These are phyloP conservation scores for Prunus mira DNA, from an alignment of 306 rosid species.

Conservation along the genomic window DNA sequence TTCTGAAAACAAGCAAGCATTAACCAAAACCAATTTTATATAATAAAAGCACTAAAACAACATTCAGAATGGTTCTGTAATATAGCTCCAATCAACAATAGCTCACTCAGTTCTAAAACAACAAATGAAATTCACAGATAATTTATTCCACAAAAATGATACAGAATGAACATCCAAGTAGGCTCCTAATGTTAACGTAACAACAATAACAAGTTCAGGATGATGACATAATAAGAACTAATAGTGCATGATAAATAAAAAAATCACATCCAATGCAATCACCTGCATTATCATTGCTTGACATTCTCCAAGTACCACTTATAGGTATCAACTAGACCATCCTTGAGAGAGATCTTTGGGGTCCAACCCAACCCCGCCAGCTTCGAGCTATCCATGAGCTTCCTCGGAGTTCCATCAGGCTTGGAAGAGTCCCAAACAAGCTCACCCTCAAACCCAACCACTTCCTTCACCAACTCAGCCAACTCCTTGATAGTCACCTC, in stretches of 20 bases:
- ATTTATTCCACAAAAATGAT: slow-evolving; percentile 32
- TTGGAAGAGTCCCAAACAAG: slow-evolving; percentile 89
- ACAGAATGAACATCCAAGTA: slow-evolving; percentile 29
- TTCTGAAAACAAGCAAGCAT: not conserved
- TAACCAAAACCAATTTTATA: not conserved
- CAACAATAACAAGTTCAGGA: not conserved
- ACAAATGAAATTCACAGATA: slow-evolving; percentile 2
- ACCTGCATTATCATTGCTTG: slow-evolving; percentile 42
- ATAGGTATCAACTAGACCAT: slow-evolving; percentile 86
- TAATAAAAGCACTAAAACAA: not conserved
- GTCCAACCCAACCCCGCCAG: slow-evolving; percentile 79
- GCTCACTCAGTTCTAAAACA: not conserved
- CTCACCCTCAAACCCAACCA: slow-evolving; percentile 79
- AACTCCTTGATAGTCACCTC: slow-evolving; percentile 86
- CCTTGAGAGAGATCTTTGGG: slow-evolving; percentile 80
- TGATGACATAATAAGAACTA: slow-evolving; percentile 24
- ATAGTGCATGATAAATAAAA: not conserved
- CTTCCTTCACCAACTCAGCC: slow-evolving; percentile 88
- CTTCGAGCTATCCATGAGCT: slow-evolving; percentile 90
- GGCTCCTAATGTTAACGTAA: slow-evolving; percentile 16
- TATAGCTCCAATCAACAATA: not conserved
- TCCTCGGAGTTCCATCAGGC: slow-evolving; percentile 97
- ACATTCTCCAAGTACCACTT: slow-evolving; percentile 84
- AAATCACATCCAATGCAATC: not conserved
- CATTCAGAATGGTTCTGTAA: not conserved